A percentile compares a stretch with the other conserved stretches of the same genome.
Evolutionary conservation across 768 basidiomycete species (phyloP).

Genomic region (Sarcomyxa edulis): DNA sequence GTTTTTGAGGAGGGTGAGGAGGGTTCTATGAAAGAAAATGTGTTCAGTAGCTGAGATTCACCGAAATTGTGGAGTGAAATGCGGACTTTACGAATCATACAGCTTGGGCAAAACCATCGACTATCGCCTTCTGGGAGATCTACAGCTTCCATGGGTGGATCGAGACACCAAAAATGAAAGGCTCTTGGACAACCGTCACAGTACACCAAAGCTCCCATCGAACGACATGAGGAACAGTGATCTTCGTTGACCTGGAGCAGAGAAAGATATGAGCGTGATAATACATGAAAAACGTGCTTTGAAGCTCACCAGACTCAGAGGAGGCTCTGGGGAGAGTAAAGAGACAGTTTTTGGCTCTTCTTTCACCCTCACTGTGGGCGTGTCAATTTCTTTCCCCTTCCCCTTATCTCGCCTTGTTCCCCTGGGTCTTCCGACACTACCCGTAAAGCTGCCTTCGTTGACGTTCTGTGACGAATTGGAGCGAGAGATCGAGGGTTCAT

Average conservation of each 20-base stretch:
- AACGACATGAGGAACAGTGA: constrained; percentile 82
- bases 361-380: constrained; percentile 37
- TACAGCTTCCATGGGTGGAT: constrained; percentile 87
- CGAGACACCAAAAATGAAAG: constrained; percentile 95
- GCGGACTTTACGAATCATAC: constrained; percentile 58
- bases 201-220: constrained; percentile 81
- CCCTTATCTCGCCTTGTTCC: constrained; percentile 44
- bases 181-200: constrained; percentile 96
- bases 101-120: constrained; percentile 78
- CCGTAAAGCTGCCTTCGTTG: constrained; percentile 23
- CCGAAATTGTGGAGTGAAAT: neutral
- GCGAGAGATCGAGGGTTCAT: constrained; percentile 56
- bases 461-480: constrained; percentile 51
- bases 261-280: constrained; percentile 9
- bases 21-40: constrained; percentile 6
- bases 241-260: constrained; percentile 60
- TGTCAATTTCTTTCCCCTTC: constrained; percentile 44
- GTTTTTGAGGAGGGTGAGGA: constrained; percentile 50
- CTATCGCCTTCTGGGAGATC: constrained; percentile 71
- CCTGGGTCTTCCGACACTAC: constrained; percentile 24
- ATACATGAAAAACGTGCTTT: constrained; percentile 2
- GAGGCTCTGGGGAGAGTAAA: constrained; percentile 42
- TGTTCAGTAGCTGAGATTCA: neutral
- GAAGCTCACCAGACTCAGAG: constrained; percentile 33
- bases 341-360: constrained; percentile 45